These are phyloP conservation scores for Solanum verrucosum DNA, from an alignment of 257 asterid species.

Conservation along the genomic window DNA sequence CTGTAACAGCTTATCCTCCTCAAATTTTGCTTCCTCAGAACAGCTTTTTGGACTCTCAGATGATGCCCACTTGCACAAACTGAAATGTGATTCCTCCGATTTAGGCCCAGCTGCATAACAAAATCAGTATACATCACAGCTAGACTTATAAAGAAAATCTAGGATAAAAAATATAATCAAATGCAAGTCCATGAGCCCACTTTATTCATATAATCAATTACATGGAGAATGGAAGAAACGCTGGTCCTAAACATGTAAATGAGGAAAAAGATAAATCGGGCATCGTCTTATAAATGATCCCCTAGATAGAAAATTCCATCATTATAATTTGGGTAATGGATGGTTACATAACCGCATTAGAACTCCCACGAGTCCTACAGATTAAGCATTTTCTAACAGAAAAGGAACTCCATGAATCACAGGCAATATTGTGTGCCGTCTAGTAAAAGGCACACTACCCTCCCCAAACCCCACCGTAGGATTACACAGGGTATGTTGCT, in stretches of 20 bases:
- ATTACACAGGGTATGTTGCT: background rate
- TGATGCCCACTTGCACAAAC: constrained; percentile 60
- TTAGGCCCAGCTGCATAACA: constrained; percentile 22
- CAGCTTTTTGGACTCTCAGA: constrained; percentile 29
- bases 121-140: background rate
- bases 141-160: background rate
- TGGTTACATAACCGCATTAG: background rate
- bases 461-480: background rate
- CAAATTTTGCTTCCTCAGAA: constrained; percentile 25
- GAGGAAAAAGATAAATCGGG: background rate
- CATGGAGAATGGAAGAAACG: background rate
- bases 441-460: background rate
- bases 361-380: background rate
- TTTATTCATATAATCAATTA: background rate
- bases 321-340: background rate
- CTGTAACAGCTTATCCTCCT: constrained; percentile 33
- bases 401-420: background rate
- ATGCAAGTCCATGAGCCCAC: background rate
- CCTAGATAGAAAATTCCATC: background rate
- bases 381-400: background rate
- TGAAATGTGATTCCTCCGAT: constrained; percentile 32
- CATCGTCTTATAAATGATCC: background rate
- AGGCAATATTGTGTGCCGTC: background rate
- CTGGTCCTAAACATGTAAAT: background rate
- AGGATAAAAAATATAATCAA: background rate